Percentiles rank a stretch among this genome's conserved stretches.
Conservation (phyloP, 2,329 filamentous ascomycete genomes). For the Penicillium sp. region DNA sequence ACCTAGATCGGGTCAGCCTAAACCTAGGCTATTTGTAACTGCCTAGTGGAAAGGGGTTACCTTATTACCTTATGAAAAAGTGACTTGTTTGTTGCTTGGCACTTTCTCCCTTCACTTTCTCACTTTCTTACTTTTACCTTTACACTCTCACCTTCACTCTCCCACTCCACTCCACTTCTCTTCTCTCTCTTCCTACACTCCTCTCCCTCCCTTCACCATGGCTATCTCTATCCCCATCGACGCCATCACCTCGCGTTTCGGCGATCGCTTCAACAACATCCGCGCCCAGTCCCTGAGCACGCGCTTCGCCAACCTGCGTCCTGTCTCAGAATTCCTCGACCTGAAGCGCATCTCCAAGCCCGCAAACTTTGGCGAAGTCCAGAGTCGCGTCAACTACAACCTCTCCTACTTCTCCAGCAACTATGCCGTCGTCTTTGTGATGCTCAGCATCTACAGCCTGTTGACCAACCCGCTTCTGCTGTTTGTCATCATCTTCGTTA, state of each 20-base stretch:
- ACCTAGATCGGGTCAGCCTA: too few relatives aligned
- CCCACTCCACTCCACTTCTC: background rate
- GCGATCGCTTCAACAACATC: slow-evolving; percentile 84
- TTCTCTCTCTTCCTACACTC: background rate
- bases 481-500: slow-evolving; percentile 89
- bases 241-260: slow-evolving; percentile 86
- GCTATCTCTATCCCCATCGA: slow-evolving; percentile 93
- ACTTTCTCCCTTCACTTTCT: slow-evolving; percentile 3
- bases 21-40: background rate
- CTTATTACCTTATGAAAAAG: slow-evolving; percentile 6
- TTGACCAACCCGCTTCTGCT: slow-evolving; percentile 84
- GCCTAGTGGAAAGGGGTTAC: slow-evolving; percentile 16
- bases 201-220: slow-evolving; percentile 58
- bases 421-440: slow-evolving; percentile 89
- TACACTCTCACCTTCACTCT: background rate
- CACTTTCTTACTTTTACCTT: slow-evolving; percentile 3
- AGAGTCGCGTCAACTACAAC: slow-evolving; percentile 96
- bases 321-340: slow-evolving; percentile 91
- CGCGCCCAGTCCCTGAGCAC: slow-evolving; percentile 76
- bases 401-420: slow-evolving; percentile 97
- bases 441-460: slow-evolving; percentile 94
- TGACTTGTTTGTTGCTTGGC: slow-evolving; percentile 3
- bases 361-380: slow-evolving; percentile 84
- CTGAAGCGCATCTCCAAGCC: slow-evolving; percentile 96
- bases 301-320: slow-evolving; percentile 90